Conservation (phyloP, 2,329 filamentous ascomycete species). For the Fusarium sp. region DNA sequence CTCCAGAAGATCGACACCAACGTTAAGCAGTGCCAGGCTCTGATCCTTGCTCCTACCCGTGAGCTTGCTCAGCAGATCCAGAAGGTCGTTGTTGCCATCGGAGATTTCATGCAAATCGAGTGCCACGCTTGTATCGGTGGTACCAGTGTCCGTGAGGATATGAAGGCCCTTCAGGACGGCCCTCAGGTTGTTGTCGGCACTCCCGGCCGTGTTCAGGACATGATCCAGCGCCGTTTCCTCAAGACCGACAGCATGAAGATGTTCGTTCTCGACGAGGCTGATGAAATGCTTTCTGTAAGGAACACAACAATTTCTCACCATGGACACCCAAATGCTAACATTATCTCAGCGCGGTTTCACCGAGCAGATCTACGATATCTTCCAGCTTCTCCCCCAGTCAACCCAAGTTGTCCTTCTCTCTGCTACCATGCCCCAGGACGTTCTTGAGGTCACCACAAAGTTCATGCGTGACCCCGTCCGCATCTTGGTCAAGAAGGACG, state of each 20-base stretch:
- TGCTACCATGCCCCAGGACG: conserved; percentile 98
- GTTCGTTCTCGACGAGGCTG: conserved; percentile 99
- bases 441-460: conserved; percentile 99
- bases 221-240: conserved; percentile 98
- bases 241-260: conserved; percentile 99
- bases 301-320: not conserved
- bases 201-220: conserved; percentile 97
- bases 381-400: conserved; percentile 96
- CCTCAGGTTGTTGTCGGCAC: conserved; percentile 98
- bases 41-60: conserved; percentile 97
- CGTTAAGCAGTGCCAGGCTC: conserved; percentile 96
- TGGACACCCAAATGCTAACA: conserved; percentile 45
- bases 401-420: conserved; percentile 98
- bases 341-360: conserved; percentile 86
- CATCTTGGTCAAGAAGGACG: conserved; percentile 99
- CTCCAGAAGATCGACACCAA: conserved; percentile 98
- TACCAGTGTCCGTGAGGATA: conserved; percentile 97
- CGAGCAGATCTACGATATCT: conserved; percentile 99
- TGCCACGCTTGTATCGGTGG: conserved; percentile 99
- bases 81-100: conserved; percentile 98
- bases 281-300: conserved; percentile 95
- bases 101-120: conserved; percentile 99
- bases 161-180: conserved; percentile 95
- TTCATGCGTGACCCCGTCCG: conserved; percentile 99
- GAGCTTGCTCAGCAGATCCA: conserved; percentile 99